A percentile compares a stretch with the other conserved stretches of the same genome.
Evolutionary conservation across 768 basidiomycete genomes (phyloP).

Genomic region (Rhodosporidiobolus odoratus): DNA sequence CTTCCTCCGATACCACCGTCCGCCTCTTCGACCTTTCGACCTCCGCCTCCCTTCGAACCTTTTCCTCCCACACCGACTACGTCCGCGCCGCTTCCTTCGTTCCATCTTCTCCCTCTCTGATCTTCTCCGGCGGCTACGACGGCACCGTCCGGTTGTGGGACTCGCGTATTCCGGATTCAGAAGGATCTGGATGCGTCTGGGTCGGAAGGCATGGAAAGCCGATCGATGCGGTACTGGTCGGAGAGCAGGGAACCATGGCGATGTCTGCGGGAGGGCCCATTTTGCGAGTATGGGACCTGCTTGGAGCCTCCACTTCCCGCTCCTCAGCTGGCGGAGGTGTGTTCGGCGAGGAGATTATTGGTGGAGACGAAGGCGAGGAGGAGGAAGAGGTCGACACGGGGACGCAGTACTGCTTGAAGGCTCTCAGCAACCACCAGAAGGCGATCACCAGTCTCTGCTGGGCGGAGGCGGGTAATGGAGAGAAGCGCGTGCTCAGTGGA

Average conservation of each 20-base stretch:
- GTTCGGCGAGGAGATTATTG: not conserved
- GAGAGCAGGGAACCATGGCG: conserved; percentile 74
- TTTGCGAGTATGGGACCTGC: conserved; percentile 88
- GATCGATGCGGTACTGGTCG: conserved; percentile 87
- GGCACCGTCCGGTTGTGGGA: conserved; percentile 84
- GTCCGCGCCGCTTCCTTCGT: conserved; percentile 88
- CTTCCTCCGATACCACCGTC: conserved; percentile 92
- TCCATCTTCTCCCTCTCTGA: conserved; percentile 68
- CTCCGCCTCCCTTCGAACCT: conserved; percentile 78
- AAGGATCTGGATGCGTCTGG: conserved; percentile 74
- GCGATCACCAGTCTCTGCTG: conserved; percentile 72
- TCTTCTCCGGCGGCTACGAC: conserved; percentile 94
- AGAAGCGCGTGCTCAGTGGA: conserved; percentile 76
- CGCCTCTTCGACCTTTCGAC: conserved; percentile 78
- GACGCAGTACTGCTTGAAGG: conserved; percentile 67
- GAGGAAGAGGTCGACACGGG: conserved; percentile 32
- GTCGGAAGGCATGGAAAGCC: conserved; percentile 63
- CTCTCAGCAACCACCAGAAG: conserved; percentile 96
- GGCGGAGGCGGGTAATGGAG: conserved; percentile 53
- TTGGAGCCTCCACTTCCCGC: conserved; percentile 59
- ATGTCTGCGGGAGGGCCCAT: conserved; percentile 87
- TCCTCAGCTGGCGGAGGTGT: not conserved
- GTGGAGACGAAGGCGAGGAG: not conserved
- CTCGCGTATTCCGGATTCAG: conserved; percentile 52
- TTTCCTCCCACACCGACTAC: conserved; percentile 85